Percentiles rank a stretch among this genome's conserved stretches.
phyloP scores from a whole-genome alignment of 2,329 filamentous ascomycete species.

The Hirsutella minnesotensis region DNA sequence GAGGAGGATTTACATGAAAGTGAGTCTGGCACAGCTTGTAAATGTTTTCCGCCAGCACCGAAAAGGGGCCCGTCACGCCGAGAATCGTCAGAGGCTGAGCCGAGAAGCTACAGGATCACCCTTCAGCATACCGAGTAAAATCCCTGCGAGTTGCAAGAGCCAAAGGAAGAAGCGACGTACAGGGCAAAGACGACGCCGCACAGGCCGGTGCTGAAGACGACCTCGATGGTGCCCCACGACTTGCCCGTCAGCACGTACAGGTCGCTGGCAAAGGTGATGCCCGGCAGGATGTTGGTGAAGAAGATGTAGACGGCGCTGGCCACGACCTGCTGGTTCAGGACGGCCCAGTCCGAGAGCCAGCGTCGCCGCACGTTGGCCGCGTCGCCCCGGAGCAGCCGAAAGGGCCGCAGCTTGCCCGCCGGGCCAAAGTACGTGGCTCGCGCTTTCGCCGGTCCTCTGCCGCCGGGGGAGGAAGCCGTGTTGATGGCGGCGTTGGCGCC shows the following conservation, averaged over 20 bases:
- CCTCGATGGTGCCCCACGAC: constrained; percentile 55
- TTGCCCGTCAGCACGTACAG: constrained; percentile 48
- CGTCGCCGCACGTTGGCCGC: constrained; percentile 30
- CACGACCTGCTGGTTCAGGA: constrained; percentile 52
- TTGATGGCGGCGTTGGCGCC: too few relatives aligned
- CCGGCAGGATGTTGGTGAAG: constrained; percentile 54
- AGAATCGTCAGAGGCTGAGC: constrained; percentile 54
- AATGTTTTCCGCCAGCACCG: constrained; percentile 55
- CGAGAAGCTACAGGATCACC: constrained; percentile 26
- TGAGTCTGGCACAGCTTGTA: constrained; percentile 43
- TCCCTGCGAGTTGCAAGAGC: too few relatives aligned
- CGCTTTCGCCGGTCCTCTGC: not conserved
- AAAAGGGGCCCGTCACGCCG: constrained; percentile 54
- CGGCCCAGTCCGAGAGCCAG: constrained; percentile 40
- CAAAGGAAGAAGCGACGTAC: constrained; percentile 19
- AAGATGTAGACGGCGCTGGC: constrained; percentile 55
- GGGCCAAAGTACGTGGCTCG: constrained; percentile 13
- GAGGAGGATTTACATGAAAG: constrained; percentile 32
- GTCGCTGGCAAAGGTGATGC: constrained; percentile 56
- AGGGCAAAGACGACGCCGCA: constrained; percentile 52
- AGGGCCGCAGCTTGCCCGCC: constrained; percentile 35
- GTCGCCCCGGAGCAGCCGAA: constrained; percentile 40
- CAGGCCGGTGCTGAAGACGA: constrained; percentile 53
- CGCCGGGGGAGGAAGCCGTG: too few relatives aligned
- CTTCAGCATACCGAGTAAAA: too few relatives aligned